These are phyloP conservation scores for Cladosporium sp. DNA, from an alignment of 2,329 filamentous ascomycete species.

Conservation along the genomic window DNA sequence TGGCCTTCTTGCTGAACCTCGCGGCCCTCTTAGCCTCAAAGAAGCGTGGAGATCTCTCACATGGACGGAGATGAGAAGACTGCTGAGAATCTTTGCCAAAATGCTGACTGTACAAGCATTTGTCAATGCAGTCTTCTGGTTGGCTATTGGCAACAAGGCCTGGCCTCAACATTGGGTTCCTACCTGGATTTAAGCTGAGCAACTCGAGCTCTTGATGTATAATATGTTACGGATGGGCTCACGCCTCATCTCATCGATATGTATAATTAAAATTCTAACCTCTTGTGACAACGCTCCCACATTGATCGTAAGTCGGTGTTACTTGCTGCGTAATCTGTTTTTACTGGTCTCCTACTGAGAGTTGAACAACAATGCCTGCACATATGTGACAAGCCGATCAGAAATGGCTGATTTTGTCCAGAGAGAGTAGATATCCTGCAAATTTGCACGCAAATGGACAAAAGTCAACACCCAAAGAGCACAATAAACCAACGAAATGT, in stretches of 20 bases:
- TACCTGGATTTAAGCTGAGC: neutral
- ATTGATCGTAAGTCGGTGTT: neutral
- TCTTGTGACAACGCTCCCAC: neutral
- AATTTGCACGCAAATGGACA: neutral
- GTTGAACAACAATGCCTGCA: no score
- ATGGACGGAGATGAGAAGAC: conserved; percentile 6
- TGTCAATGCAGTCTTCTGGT: neutral
- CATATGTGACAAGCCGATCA: no score
- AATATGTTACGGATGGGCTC: neutral
- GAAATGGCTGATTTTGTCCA: no score
- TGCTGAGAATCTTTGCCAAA: neutral
- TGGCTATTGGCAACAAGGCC: neutral
- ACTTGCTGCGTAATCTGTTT: neutral
- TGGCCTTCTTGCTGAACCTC: conserved; percentile 6
- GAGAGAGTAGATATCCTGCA: neutral
- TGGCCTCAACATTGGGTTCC: neutral
- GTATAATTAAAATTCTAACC: neutral
- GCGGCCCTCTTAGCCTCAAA: neutral
- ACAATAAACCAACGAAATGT: no score
- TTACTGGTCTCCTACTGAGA: no score
- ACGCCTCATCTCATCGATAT: neutral
- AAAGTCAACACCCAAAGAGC: no score
- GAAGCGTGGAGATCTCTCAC: conserved; percentile 14
- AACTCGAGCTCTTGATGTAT: neutral
- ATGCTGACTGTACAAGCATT: neutral